A percentile compares a stretch with the other conserved stretches of the same genome.
Evolutionary conservation across 2,329 filamentous ascomycete species (phyloP).

Genomic region (Epichloe glyceriae): DNA sequence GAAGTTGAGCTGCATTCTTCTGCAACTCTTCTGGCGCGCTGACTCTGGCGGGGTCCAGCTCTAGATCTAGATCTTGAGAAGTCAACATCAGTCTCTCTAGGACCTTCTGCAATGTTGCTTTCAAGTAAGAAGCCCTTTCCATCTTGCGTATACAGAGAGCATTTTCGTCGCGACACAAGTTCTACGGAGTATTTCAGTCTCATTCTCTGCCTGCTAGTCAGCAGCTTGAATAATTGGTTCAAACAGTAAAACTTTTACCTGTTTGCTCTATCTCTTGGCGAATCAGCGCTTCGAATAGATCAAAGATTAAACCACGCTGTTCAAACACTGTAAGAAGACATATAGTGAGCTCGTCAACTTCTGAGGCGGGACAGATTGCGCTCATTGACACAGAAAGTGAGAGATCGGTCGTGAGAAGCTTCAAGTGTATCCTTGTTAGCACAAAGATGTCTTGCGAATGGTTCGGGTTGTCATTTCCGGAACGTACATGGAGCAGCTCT

Average conservation of each 20-base stretch:
- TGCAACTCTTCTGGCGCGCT: constrained; percentile 47
- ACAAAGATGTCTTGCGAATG: not conserved
- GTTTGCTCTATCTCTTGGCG: constrained; percentile 58
- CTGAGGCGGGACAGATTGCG: constrained; percentile 51
- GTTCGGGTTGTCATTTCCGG: not conserved
- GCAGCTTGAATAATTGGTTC: not conserved
- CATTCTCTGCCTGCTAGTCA: constrained; percentile 37
- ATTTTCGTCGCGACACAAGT: constrained; percentile 63
- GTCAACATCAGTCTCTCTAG: constrained; percentile 53
- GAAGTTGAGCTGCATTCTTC: constrained; percentile 52
- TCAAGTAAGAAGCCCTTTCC: constrained; percentile 55
- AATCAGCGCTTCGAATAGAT: constrained; percentile 51
- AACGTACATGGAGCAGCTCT: constrained; percentile 40
- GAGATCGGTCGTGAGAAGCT: constrained; percentile 50
- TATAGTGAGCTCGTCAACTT: constrained; percentile 57
- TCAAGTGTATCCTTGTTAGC: not conserved
- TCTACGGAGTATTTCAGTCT: constrained; percentile 52
- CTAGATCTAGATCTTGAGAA: constrained; percentile 53
- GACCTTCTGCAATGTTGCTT: constrained; percentile 51
- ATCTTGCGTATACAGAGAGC: constrained; percentile 58
- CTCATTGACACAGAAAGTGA: constrained; percentile 51
- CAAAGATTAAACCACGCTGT: constrained; percentile 48
- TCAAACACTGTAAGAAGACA: constrained; percentile 59
- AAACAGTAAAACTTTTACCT: constrained; percentile 22
- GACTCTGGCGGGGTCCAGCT: constrained; percentile 52